Base-by-base conservation (phyloP, 192 early-diverging fungal genomes). In the Mortierella antarctica region DNA sequence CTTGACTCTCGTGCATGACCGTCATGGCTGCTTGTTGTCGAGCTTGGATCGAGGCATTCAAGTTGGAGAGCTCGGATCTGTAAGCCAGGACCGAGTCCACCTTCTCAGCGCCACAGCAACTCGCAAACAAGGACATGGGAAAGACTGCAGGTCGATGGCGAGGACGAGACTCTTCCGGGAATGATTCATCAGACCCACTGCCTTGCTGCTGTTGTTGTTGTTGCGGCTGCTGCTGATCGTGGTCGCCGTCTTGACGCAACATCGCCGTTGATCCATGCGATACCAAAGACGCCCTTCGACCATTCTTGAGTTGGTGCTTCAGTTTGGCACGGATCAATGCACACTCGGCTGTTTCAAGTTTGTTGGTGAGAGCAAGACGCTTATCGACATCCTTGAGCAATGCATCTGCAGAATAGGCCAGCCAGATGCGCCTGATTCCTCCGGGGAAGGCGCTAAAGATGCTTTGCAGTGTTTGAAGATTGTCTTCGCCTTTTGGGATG, bases 381-480 rank as follows among this genome's bases (percentile, higher is more conserved):
- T 86, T 83, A 2, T 71, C n/a, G 13, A 89, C 84, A 0, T 82
- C 62, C 5, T 88, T 75, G 7, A 84, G 79, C 4, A 93, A 80
- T 31, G 87, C 83, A 11, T 68, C 55, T 0, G 86, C 73, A 0
- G 84, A 65, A 48, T 91, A 86, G 18, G 67, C 90, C 41, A 90
- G 72, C 85, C 89, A 89, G 44, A 92, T 67, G 7, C 85, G 83
- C n/a, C 80, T 81, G 5, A 92, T 86, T 14, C 92, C 92, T 9
- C 91, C 92, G 47, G 92, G 90, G 49, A 91, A 89, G 65, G 66
- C 70, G 59, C 76, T 70, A 65, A 92, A 91, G 45, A 89, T 63
- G 18, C 77, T 40, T 17, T 58, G 39, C 12, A 94, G 81, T 8
- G 70, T 51, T 23, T 80, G 50, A 9, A 85, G 57, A 31, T 62